These are phyloP conservation scores for Yamadazyma kanchanaburiensis DNA, from an alignment of 1,139 yeast genomes.

Conservation along the genomic window DNA sequence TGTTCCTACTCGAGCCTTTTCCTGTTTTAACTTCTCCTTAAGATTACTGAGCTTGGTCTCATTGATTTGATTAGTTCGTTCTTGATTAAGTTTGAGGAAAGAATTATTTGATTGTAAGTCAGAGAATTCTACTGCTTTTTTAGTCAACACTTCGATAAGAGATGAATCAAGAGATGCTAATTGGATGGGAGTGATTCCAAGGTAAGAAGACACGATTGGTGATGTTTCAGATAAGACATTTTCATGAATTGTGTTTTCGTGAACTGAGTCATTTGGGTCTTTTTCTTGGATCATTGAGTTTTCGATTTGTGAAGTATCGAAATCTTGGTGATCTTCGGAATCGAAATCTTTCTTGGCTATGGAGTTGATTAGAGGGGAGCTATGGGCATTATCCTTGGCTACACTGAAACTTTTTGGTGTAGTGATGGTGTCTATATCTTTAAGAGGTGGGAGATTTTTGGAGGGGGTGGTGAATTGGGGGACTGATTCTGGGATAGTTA, in stretches of 20 bases:
- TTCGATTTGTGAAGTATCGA: conserved; percentile 6
- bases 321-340: too few species aligned
- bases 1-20: conserved; percentile 24
- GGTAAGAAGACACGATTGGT: conserved; percentile 23
- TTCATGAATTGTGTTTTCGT: too few species aligned
- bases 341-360: too few species aligned
- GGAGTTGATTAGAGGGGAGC: too few species aligned
- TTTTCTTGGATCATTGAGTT: conserved; percentile 5
- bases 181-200: conserved; percentile 26
- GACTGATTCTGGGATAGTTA: conserved; percentile 5
- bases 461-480: conserved; percentile 40
- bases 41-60: conserved; percentile 18
- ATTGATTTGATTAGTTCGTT: conserved; percentile 44
- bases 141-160: conserved; percentile 33
- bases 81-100: conserved; percentile 50
- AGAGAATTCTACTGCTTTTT: conserved; percentile 46
- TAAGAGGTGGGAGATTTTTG: conserved; percentile 41
- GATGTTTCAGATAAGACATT: too few species aligned
- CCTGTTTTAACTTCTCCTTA: conserved; percentile 22
- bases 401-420: conserved; percentile 44
- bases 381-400: conserved; percentile 27
- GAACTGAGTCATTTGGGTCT: conserved; percentile 5
- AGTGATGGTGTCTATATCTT: conserved; percentile 40
- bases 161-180: conserved; percentile 18
- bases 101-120: conserved; percentile 50